Evolutionary conservation across 2,329 filamentous ascomycete genomes (phyloP).

Genomic region (Trichoderma oligosporum): DNA sequence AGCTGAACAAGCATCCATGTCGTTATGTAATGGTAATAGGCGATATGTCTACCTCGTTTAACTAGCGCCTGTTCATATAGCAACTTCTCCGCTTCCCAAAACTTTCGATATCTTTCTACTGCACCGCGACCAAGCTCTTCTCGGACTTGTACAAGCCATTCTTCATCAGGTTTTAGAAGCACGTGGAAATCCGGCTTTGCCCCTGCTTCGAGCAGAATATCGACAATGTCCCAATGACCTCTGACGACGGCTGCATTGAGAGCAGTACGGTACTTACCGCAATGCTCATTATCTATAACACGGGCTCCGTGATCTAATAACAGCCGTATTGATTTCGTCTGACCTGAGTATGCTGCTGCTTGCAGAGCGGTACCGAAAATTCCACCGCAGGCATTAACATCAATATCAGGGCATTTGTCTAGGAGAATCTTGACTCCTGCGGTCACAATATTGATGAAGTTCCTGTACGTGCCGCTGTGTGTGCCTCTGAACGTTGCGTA

Average conservation of each 20-base stretch:
- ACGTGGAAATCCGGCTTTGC: slow-evolving; percentile 16
- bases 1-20: too few relatives aligned
- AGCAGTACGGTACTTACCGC: slow-evolving; percentile 13
- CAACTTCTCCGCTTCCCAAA: slow-evolving; percentile 4
- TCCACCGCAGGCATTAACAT: slow-evolving; percentile 17
- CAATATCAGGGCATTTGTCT: background rate
- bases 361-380: slow-evolving; percentile 20
- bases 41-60: background rate
- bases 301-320: slow-evolving; percentile 20
- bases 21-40: background rate
- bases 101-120: slow-evolving; percentile 6
- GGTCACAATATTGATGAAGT: background rate
- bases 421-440: background rate
- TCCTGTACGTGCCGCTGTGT: too few relatives aligned
- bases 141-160: background rate
- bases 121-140: background rate
- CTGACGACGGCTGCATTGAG: slow-evolving; percentile 17
- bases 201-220: slow-evolving; percentile 17
- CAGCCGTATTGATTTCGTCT: background rate
- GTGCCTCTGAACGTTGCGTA: too few relatives aligned
- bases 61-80: background rate
- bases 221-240: slow-evolving; percentile 11
- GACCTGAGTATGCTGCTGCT: slow-evolving; percentile 18
- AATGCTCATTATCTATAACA: background rate
- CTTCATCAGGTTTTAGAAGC: background rate